Base-by-base conservation (phyloP, 1,284 basidiomycete genomes). In the Lentinula novae-zelandiae region DNA sequence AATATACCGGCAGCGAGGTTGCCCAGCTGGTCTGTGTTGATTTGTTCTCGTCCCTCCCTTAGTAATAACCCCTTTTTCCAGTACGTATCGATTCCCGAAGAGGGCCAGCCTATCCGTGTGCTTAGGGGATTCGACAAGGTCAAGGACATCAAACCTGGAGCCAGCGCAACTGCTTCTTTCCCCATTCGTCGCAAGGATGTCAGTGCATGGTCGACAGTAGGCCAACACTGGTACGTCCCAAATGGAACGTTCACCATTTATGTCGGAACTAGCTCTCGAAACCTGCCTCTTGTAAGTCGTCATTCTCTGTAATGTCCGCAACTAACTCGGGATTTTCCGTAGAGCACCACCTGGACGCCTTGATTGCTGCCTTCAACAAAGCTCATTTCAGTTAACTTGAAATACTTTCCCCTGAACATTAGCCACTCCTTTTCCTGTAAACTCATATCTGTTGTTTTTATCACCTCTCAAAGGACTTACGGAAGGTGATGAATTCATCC, bases 41-140 rank as follows among this genome's bases (percentile, higher is more conserved):
- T 49, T n/a, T 6, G n/a, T 20, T 39, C 10, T 38, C 9, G 27
- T 13, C 15, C 12, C 42, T 34, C 8, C 13, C 36, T 15, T 39
- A 2, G 12, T 31, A 22, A 5, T 12, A 1, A 22, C 31, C 4
- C 1, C 52, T 13, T 42, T 15, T 22, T 22, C 52, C 8, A 51
- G 59, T 60, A 60, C 44, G 40, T 60, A 15, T 46, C 59, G 5
- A 60, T 55, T 27, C 53, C 59, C 17, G 59, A 60, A 49, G 59
- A 60, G 17, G 52, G 46, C 20, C 53, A 60, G 15, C 59, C 59
- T 5, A 17, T 49, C 33, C 40, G 53, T 6, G 36, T 60, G 6
- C 53, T 60, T 9, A 46, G 59, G n/a, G 59, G 59, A 17, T 60
- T 60, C 46, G 53, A 60, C 46, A 60, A 60, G 31, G 53, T 60